Evolutionary conservation across 2,329 filamentous ascomycete species (phyloP).

Genomic region (Beauveria pseudobassiana): DNA sequence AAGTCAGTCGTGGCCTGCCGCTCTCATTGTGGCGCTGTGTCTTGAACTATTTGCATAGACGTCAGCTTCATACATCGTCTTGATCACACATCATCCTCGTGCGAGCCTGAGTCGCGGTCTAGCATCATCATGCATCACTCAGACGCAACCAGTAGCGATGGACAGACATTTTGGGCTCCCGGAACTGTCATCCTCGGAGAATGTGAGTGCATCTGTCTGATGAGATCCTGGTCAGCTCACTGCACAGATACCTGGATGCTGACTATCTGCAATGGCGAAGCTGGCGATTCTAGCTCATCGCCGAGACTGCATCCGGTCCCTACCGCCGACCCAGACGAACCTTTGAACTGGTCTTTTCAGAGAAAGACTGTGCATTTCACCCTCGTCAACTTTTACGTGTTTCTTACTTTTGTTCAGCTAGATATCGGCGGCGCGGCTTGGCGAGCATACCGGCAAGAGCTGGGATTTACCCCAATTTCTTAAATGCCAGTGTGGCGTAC

Average conservation of each 20-base stretch:
- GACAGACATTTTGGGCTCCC: background rate
- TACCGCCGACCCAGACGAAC: background rate
- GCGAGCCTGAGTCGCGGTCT: background rate
- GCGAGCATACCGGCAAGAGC: conserved; percentile 15
- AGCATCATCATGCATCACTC: background rate
- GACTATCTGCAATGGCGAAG: background rate
- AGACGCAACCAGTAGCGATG: background rate
- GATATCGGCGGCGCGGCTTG: conserved; percentile 12
- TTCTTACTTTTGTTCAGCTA: conserved; percentile 62
- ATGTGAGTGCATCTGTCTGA: background rate
- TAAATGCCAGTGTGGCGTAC: conserved; percentile 21
- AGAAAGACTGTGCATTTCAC: conserved; percentile 27
- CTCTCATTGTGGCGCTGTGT: background rate
- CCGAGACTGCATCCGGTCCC: background rate
- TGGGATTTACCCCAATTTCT: conserved; percentile 19
- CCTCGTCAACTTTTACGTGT: conserved; percentile 53
- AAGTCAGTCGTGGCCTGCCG: too few relatives aligned
- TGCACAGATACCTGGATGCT: background rate
- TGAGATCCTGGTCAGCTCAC: background rate
- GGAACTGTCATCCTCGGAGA: background rate
- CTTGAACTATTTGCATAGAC: background rate
- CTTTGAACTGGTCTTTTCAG: background rate
- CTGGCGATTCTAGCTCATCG: background rate
- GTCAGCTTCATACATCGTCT: background rate
- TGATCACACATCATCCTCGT: background rate